Evolutionary conservation across 257 asterid species (phyloP).

Genomic region (Lantana camara): DNA sequence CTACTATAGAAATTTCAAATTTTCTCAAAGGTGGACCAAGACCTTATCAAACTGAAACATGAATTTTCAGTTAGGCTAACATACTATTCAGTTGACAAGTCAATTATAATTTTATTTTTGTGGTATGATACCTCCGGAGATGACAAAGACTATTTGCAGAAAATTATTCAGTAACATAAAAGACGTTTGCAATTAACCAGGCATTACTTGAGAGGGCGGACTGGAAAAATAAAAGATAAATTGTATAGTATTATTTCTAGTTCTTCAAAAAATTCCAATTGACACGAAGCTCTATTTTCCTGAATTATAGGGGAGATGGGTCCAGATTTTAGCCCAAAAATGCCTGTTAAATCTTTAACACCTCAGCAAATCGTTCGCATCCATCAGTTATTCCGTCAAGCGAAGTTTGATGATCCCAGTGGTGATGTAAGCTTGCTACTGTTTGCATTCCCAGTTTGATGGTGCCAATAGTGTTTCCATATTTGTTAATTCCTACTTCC

Average conservation of each 20-base stretch:
- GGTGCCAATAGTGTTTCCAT: not conserved
- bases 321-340: slow-evolving; percentile 66
- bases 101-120: not conserved
- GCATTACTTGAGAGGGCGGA: slow-evolving; percentile 12
- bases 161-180: not conserved
- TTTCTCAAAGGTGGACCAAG: not conserved
- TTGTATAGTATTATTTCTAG: slow-evolving; percentile 10
- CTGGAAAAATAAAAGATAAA: not conserved
- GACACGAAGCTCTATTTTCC: slow-evolving; percentile 21
- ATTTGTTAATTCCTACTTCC: not conserved
- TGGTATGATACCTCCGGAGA: not conserved
- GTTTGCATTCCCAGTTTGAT: slow-evolving; percentile 22
- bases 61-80: not conserved
- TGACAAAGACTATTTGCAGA: not conserved
- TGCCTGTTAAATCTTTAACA: slow-evolving; percentile 66
- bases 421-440: slow-evolving; percentile 64
- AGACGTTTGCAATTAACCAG: slow-evolving; percentile 15
- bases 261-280: slow-evolving; percentile 10
- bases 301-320: slow-evolving; percentile 81
- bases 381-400: slow-evolving; percentile 93
- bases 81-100: slow-evolving; percentile 1
- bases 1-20: not conserved
- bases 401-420: slow-evolving; percentile 89
- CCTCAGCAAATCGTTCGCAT: slow-evolving; percentile 90
- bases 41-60: not conserved